A percentile compares a stretch with the other conserved stretches of the same genome.
Conservation (phyloP, 495 filamentous ascomycete genomes). For the Cenococcum geophilum region DNA sequence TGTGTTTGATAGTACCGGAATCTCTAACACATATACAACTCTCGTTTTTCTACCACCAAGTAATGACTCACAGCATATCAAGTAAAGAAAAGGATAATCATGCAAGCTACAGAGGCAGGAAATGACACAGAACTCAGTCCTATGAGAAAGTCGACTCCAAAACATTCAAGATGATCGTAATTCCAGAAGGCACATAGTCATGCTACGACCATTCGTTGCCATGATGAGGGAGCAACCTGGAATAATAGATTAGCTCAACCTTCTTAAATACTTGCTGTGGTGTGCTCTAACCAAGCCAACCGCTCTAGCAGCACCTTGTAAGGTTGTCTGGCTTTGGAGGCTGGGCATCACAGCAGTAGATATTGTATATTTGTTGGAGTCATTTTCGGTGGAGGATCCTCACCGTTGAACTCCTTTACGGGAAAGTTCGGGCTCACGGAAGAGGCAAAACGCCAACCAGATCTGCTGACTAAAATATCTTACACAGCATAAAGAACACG, state of each 20-base stretch:
- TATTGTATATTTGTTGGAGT: background rate
- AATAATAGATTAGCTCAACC: background rate
- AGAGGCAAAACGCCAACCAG: background rate
- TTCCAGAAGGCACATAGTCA: conserved; percentile 48
- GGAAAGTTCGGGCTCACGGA: background rate
- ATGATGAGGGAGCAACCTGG: conserved; percentile 29
- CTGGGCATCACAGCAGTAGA: background rate
- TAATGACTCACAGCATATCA: conserved; percentile 41
- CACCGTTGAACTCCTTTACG: too few relatives aligned
- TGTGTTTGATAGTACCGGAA: conserved; percentile 40
- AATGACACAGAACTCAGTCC: conserved; percentile 46
- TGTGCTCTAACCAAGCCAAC: background rate
- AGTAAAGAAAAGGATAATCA: conserved; percentile 46
- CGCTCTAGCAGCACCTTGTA: background rate
- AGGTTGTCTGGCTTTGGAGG: background rate
- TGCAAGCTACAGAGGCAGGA: conserved; percentile 48
- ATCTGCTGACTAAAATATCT: too few relatives aligned
- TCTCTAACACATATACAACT: conserved; percentile 44
- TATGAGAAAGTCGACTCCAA: conserved; percentile 48
- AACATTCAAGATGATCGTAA: conserved; percentile 44
- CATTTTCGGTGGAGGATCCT: background rate
- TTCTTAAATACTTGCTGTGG: background rate
- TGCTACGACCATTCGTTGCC: conserved; percentile 40
- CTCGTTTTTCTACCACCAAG: conserved; percentile 45
- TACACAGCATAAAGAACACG: too few relatives aligned